phyloP scores from a whole-genome alignment of 2,329 filamentous ascomycete species.

The Scolecobasidium constrictum region DNA sequence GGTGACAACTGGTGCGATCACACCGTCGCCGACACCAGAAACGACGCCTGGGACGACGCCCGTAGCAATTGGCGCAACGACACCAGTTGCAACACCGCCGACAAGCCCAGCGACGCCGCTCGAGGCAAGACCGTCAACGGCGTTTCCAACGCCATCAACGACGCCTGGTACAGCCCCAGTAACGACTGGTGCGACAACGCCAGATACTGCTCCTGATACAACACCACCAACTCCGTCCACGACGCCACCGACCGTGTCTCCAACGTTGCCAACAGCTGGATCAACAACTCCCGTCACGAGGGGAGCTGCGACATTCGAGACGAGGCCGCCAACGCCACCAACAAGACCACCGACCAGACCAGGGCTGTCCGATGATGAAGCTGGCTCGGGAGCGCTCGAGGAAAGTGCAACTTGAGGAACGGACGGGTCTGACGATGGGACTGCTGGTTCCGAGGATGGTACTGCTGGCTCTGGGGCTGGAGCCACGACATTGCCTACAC shows the following conservation, averaged over 20 bases:
- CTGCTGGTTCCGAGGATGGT: neutral
- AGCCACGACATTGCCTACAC: neutral
- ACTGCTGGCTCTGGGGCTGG: neutral
- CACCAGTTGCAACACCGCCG: neutral
- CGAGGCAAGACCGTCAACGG: neutral
- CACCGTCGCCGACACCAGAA: neutral
- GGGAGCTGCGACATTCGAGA: slow-evolving; percentile 12
- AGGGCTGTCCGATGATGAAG: neutral
- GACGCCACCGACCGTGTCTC: neutral
- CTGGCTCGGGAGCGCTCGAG: slow-evolving; percentile 11
- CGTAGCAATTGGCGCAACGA: neutral
- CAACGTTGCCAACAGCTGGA: neutral
- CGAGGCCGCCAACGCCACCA: slow-evolving; percentile 13
- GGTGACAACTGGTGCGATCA: neutral
- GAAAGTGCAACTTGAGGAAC: neutral
- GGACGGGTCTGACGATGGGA: neutral
- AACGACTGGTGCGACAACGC: neutral
- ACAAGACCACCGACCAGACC: slow-evolving; percentile 13
- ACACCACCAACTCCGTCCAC: neutral
- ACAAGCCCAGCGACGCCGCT: neutral
- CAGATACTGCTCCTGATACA: neutral
- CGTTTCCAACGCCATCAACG: neutral
- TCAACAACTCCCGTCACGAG: neutral
- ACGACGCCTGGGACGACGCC: neutral
- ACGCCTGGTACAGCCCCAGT: neutral